Base-by-base conservation (phyloP, 2,329 filamentous ascomycete species). In the Tolypocladium tropicale region DNA sequence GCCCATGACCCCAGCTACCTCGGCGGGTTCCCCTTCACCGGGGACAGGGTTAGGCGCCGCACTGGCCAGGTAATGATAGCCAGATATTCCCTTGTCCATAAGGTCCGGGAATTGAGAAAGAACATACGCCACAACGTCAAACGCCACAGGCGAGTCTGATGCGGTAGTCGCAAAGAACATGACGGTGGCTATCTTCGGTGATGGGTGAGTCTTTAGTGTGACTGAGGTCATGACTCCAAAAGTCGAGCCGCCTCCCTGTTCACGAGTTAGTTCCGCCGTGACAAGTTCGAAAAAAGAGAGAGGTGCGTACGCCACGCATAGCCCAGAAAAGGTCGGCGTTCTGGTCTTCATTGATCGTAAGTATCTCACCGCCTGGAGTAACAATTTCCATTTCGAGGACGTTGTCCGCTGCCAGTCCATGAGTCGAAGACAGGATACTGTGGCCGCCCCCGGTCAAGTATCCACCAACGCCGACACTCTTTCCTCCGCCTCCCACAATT, bases 311-410 rank as follows among this genome's bases (percentile, higher is more conserved):
- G 10, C 83, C 82, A 57, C 79, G 70, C 59, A 85, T 72, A 0
- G 84, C 84, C 84, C 83, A 88, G 65, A 84, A 86, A 0, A 88
- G 67, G 55, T 86, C 82, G 0, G 69, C 56, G 55, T 85, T 74
- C 41, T 78, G 71, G 12, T 76, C 74, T 41, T 78, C 77, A 52
- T 79, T 83, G 1, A 78, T 74, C 0, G 70, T 74, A 2, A 84
- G 46, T 6, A 80, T 70, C 7, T 76, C 64, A 0, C 83, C 82
- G 4, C 62, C 61, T 0, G 78, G 77, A 0, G 78, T 79, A 1
- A 87, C 77, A 0, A 85, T 69, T 33, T 83, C 76, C 68, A 80
- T 76, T 60, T 84, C 74, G 4, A 87, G 67, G 2, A 83, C 78
- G 46, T 86, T 78, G 60, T 88, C 85, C 1, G 79, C 81, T 2